Conservation (phyloP, 2,329 filamentous ascomycete species). For the Leptosphaerulina australis region DNA sequence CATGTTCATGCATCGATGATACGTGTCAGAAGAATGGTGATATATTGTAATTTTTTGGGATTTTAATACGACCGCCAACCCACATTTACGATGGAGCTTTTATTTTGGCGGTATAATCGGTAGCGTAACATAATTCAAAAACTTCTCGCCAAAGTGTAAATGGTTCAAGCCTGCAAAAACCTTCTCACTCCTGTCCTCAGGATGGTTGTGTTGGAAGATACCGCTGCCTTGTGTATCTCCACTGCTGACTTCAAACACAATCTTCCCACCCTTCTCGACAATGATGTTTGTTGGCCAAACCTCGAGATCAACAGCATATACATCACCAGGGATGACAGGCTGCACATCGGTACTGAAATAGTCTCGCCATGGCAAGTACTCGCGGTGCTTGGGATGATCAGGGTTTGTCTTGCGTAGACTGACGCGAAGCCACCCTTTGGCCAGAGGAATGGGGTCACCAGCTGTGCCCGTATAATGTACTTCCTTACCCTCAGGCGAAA, state of each 20-base stretch:
- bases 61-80: too few relatives aligned
- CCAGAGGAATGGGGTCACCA: constrained; percentile 66
- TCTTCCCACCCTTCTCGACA: constrained; percentile 57
- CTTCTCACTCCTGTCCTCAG: constrained; percentile 53
- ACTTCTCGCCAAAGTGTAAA: constrained; percentile 58
- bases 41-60: too few relatives aligned
- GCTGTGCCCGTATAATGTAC: constrained; percentile 70
- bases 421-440: constrained; percentile 68
- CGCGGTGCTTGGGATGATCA: constrained; percentile 58
- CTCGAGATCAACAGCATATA: constrained; percentile 67
- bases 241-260: constrained; percentile 62
- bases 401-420: constrained; percentile 62
- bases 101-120: constrained; percentile 58
- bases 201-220: constrained; percentile 61
- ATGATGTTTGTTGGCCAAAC: constrained; percentile 70
- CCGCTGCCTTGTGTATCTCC: constrained; percentile 65
- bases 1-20: too few relatives aligned
- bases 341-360: constrained; percentile 61
- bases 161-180: constrained; percentile 59
- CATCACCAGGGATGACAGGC: constrained; percentile 60
- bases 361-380: constrained; percentile 63
- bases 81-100: neutral
- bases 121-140: constrained; percentile 60
- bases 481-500: constrained; percentile 61
- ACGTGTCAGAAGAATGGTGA: too few relatives aligned